Evolutionary conservation across 805 yeast species (phyloP), one percentile per base, ranked within the genome.

Genomic region (Henningerozyma blattae): DNA sequence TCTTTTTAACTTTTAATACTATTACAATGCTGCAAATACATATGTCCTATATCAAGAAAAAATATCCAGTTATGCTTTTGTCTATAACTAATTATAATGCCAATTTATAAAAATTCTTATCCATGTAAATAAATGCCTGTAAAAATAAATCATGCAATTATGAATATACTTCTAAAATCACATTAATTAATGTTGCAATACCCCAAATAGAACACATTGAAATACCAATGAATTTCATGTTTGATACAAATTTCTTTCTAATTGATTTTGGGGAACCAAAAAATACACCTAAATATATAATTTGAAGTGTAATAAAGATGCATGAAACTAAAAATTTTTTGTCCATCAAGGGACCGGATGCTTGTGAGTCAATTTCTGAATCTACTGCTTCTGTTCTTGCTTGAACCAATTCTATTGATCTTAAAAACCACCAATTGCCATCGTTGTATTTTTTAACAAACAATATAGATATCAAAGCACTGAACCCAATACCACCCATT

Each of bases 401-500:
- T 22, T 42, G 43, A 20, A 42, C 36, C 10, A 56, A 37, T 16
- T 41, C 34, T 4, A 49, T 46, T 15, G 38, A 40, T 22, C 55
- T 35, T 26, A 41, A 24, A n/a, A 50, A 34, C 53, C 54, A 48
- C 49, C 50, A 47, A 6, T 32, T 32, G 10, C 24, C 30, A 20
- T 24, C 15, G 1, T 38, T 31, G 18, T 39, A 37, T 7, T 38
- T 42, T 27, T 43, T 46, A 14, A 47, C 36, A 26, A 51, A 44
- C 4, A 46, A 24, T 52, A 56, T 54, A 1, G 62, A 61, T 2
- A 75, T 42, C 18, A 84, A 41, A 0, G 89, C 87, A 43, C 83
- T 79, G 3, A 79, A 48, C 0, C 97, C 96, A 40, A 91, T 63
- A 0, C 97, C 94, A 15, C 85, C 63, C 35, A 91, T 62, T 13